These are phyloP conservation scores for Diaporthe caulivora DNA, from an alignment of 2,329 filamentous ascomycete species.

Conservation along the genomic window DNA sequence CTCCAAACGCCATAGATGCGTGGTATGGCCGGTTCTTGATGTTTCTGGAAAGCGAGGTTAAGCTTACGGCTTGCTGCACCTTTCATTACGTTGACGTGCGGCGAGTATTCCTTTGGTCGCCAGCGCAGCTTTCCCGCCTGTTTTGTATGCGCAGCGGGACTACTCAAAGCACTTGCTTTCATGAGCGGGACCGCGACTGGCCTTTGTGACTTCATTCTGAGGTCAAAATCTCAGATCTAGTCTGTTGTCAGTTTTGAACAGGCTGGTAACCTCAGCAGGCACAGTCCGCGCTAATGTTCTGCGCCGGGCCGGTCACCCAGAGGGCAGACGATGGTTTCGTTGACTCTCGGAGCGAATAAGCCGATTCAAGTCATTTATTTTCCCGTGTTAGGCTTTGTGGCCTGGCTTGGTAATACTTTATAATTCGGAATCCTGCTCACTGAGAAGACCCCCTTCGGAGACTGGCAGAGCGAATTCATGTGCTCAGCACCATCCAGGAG, in stretches of 20 bases:
- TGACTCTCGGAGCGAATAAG: not conserved
- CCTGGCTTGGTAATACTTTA: not conserved
- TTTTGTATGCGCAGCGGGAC: not conserved
- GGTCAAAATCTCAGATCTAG: not conserved
- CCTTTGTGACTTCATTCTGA: not conserved
- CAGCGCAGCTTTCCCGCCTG: not conserved
- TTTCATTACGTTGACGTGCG: not conserved
- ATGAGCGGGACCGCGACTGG: not conserved
- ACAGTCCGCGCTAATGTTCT: not conserved
- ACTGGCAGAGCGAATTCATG: not conserved
- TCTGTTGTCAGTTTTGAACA: not conserved
- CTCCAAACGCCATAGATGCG: not conserved
- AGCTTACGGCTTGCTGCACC: not conserved
- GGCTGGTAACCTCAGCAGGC: not conserved
- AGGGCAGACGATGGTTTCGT: not conserved
- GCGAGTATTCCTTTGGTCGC: not conserved
- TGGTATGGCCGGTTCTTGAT: slow-evolving; percentile 11
- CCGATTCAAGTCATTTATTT: not conserved
- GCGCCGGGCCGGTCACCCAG: not conserved
- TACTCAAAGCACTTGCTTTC: not conserved
- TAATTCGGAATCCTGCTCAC: not conserved
- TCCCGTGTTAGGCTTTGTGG: slow-evolving; percentile 5
- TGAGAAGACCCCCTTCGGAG: not conserved
- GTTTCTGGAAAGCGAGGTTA: not conserved
- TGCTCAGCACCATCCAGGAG: not conserved